Evolutionary conservation across 2,329 filamentous ascomycete genomes (phyloP).

Genomic region (Colletotrichum higginsianum): DNA sequence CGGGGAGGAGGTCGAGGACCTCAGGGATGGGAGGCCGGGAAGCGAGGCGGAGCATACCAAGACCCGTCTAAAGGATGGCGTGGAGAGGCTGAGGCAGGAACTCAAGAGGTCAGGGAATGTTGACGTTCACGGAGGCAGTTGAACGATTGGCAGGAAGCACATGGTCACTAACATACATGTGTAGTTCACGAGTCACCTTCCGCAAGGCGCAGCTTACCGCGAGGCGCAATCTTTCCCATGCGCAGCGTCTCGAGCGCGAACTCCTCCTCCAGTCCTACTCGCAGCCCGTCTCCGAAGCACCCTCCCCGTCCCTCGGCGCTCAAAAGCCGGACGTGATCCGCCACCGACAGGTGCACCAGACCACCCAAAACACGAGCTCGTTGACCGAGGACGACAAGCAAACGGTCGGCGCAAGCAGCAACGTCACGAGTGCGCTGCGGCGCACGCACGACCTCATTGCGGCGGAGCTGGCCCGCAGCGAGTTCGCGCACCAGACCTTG

Average conservation of each 20-base stretch:
- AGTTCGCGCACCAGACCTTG: conserved; percentile 91
- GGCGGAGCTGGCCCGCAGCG: conserved; percentile 85
- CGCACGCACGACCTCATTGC: conserved; percentile 91
- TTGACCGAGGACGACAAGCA: conserved; percentile 79
- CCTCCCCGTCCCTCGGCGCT: conserved; percentile 48
- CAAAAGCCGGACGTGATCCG: conserved; percentile 47
- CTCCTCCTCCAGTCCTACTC: conserved; percentile 79
- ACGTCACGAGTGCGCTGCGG: conserved; percentile 87
- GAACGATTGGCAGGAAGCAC: conserved; percentile 41
- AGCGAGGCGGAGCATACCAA: conserved; percentile 74
- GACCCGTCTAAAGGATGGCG: conserved; percentile 75
- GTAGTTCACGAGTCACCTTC: conserved; percentile 75
- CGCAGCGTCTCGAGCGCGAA: conserved; percentile 83
- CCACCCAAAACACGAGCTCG: conserved; percentile 49
- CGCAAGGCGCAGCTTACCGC: conserved; percentile 86
- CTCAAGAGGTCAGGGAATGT: conserved; percentile 72
- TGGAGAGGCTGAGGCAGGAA: conserved; percentile 78
- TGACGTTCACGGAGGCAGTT: background rate
- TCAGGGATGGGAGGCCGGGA: conserved; percentile 66
- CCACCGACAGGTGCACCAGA: conserved; percentile 48
- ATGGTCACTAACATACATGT: conserved; percentile 18
- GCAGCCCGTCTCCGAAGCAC: conserved; percentile 55
- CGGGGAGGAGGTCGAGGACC: conserved; percentile 81
- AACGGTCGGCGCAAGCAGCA: conserved; percentile 80
- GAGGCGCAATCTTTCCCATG: conserved; percentile 80